These are phyloP conservation scores for Gigaspora rosea DNA, from an alignment of 192 early-diverging fungal species.

Conservation along the genomic window DNA sequence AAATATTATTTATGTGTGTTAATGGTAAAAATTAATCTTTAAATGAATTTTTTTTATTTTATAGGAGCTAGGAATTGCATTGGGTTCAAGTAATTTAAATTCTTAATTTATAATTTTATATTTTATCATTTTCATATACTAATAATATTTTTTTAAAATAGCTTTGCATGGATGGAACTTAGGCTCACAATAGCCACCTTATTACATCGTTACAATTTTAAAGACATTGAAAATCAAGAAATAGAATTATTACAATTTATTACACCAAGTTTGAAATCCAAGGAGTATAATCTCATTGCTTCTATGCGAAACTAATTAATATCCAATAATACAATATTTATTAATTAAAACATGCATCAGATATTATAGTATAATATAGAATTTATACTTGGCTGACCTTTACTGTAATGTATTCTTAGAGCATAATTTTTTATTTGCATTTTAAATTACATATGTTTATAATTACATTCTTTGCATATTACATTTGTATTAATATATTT, in stretches of 20 bases:
- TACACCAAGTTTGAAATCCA: constrained; percentile 3
- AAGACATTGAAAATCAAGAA: constrained; percentile 14
- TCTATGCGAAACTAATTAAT: too few species aligned
- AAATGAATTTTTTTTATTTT: not conserved
- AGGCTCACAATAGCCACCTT: not conserved
- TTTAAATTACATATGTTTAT: too few species aligned
- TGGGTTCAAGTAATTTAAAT: not conserved
- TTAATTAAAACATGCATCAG: too few species aligned
- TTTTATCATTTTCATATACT: not conserved
- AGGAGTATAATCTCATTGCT: not conserved
- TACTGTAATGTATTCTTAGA: too few species aligned
- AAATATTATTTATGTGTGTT: not conserved
- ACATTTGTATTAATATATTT: too few species aligned
- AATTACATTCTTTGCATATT: too few species aligned
- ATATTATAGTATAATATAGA: too few species aligned
- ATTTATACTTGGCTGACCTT: too few species aligned
- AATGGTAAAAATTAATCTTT: too few species aligned
- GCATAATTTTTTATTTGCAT: too few species aligned
- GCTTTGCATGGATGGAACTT: constrained; percentile 17
- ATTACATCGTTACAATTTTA: not conserved
- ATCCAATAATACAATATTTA: too few species aligned
- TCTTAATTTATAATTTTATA: not conserved
- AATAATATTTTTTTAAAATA: not conserved
- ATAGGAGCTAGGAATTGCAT: constrained; percentile 4
- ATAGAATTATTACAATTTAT: not conserved